phyloP scores from a whole-genome alignment of 2,329 filamentous ascomycete genomes.

The Dactylellina haptotyla region DNA sequence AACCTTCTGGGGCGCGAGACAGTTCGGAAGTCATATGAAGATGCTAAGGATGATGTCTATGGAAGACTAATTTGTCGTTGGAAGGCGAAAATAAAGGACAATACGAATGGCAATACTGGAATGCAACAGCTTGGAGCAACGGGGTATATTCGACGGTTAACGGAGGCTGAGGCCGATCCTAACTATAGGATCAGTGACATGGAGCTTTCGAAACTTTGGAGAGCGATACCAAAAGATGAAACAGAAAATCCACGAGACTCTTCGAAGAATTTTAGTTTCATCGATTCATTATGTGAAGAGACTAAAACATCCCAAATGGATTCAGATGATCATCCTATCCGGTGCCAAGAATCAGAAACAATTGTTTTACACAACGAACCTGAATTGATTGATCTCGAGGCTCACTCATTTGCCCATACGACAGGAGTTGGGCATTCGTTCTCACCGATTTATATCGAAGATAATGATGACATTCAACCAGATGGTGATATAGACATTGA shows the following conservation, averaged over 20 bases:
- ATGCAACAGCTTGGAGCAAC: slow-evolving; percentile 56
- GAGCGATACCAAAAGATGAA: slow-evolving; percentile 32
- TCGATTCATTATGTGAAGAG: too few species aligned
- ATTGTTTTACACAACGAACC: too few species aligned
- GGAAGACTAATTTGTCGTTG: slow-evolving; percentile 61
- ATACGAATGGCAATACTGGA: slow-evolving; percentile 56
- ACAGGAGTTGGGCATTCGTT: too few species aligned
- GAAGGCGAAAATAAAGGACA: slow-evolving; percentile 59
- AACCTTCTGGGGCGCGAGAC: slow-evolving; percentile 35
- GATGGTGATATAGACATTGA: too few species aligned
- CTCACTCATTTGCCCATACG: too few species aligned
- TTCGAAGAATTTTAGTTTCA: too few species aligned
- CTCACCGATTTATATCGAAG: too few species aligned
- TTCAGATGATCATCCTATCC: not conserved
- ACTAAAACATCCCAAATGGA: not conserved
- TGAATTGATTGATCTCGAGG: too few species aligned
- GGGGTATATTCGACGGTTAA: slow-evolving; percentile 53
- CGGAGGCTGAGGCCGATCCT: slow-evolving; percentile 58
- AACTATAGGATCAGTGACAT: slow-evolving; percentile 58
- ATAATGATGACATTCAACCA: too few species aligned
- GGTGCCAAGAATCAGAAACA: too few species aligned
- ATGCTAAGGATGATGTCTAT: slow-evolving; percentile 58
- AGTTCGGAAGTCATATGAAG: slow-evolving; percentile 40
- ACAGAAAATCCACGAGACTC: not conserved
- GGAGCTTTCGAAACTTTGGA: slow-evolving; percentile 54